Evolutionary conservation across 176 grass and related monocot species (phyloP), one percentile per base, ranked within the genome.

Genomic region (Alopecurus myosuroides): DNA sequence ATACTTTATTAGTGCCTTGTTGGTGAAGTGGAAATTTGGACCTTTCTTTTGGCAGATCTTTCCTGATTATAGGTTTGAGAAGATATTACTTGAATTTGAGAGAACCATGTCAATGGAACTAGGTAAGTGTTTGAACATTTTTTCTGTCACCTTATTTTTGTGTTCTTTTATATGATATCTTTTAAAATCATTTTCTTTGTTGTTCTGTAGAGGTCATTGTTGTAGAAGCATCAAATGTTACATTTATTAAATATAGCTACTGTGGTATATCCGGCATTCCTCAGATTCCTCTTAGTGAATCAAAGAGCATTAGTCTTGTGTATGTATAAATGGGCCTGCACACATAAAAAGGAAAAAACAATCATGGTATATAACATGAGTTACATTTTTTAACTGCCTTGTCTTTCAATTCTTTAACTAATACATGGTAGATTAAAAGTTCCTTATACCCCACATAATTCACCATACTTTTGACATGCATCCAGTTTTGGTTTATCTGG

Each of bases 11-110:
- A 69, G 4, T 49, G 49, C 58, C 15, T 81, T 29, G 14, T 80
- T 83, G 15, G 20, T 82, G 39, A 39, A 82, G 70, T 80, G 11
- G 20, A 76, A 56, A 62, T 71, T 15, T 76, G 80, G 44, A 28
- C 28, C 25, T 85, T 89, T 88, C 82, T 78, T 44, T 87, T 85
- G 84, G 92, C 95, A 95, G 93, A 75, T 93, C 44, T 98, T 90
- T 88, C 91, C 95, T 57, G 91, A 95, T 89, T 98, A 93, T 87
- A 93, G 89, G 84, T 98, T 98, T 88, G 89, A 95, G 18, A 86
- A 85, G 26, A 79, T 98, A 85, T 73, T 98, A 49, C 58, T n/a
- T 77, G 91, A 98, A 88, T 98, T 98, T 92, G 87, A 95, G 83
- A 89, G 50, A 80, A 77, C 89, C 25, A 98, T 95, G 89, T 85